These are phyloP conservation scores for Daldinia vernicosa DNA, from an alignment of 495 filamentous ascomycete species.

Conservation along the genomic window DNA sequence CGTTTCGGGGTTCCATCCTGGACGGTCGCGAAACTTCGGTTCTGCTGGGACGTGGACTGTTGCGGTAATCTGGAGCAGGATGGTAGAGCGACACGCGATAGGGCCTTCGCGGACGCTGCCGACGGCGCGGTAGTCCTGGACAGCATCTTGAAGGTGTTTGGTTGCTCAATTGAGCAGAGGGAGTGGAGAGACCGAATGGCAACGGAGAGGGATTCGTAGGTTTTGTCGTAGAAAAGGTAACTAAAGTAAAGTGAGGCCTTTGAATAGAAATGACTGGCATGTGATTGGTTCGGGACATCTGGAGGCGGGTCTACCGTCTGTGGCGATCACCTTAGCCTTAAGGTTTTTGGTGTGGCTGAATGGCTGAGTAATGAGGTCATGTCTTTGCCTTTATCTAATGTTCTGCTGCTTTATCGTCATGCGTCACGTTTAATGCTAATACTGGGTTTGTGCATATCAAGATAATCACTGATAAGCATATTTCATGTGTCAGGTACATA, in stretches of 20 bases:
- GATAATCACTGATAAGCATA: not conserved
- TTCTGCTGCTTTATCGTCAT: not conserved
- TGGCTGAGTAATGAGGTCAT: slow-evolving; percentile 41
- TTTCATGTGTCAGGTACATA: not conserved
- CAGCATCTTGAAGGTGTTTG: slow-evolving; percentile 53
- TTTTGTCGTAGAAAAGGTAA: slow-evolving; percentile 37
- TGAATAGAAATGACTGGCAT: slow-evolving; percentile 43
- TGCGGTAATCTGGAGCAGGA: slow-evolving; percentile 57
- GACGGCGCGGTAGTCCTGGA: slow-evolving; percentile 58
- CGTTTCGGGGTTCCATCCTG: slow-evolving; percentile 79
- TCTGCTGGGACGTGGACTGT: slow-evolving; percentile 46
- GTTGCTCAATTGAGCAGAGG: slow-evolving; percentile 57
- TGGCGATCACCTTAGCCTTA: slow-evolving; percentile 16
- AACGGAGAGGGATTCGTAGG: slow-evolving; percentile 31
- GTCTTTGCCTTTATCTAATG: not conserved
- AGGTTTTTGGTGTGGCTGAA: slow-evolving; percentile 22
- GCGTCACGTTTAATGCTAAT: not conserved
- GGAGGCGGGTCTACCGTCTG: slow-evolving; percentile 14
- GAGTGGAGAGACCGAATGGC: slow-evolving; percentile 55
- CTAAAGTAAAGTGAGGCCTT: slow-evolving; percentile 41
- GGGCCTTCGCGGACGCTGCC: slow-evolving; percentile 53
- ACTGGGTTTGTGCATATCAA: slow-evolving; percentile 5
- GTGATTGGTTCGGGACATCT: slow-evolving; percentile 38
- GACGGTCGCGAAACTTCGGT: slow-evolving; percentile 80
- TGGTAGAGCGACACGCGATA: slow-evolving; percentile 51